Evolutionary conservation across 2,329 filamentous ascomycete species (phyloP).

Genomic region (Nectriaceae sp.): DNA sequence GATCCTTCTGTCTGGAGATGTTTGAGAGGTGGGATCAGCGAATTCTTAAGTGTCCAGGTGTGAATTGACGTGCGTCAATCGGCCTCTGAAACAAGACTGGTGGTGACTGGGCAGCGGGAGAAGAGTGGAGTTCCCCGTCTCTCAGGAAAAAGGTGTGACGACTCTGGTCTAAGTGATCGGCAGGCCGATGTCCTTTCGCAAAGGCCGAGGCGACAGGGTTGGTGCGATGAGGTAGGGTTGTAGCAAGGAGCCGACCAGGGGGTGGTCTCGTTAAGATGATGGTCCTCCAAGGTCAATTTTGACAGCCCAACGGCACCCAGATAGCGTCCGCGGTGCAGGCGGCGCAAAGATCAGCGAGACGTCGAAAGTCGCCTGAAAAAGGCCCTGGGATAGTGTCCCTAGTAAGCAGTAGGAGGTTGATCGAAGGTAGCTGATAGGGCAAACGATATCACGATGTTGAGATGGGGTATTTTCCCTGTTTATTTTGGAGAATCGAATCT

Average conservation of each 20-base stretch:
- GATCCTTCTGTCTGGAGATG: slow-evolving; percentile 37
- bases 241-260: slow-evolving; percentile 35
- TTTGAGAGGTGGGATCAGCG: slow-evolving; percentile 56
- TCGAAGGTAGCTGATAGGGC: too few relatives aligned
- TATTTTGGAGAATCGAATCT: too few relatives aligned
- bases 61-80: slow-evolving; percentile 43
- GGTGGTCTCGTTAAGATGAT: slow-evolving; percentile 37
- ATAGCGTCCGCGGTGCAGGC: slow-evolving; percentile 28
- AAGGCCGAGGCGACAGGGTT: slow-evolving; percentile 48
- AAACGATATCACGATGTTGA: too few relatives aligned
- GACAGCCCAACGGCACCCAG: slow-evolving; percentile 31
- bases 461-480: too few relatives aligned
- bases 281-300: slow-evolving; percentile 28
- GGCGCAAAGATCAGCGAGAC: slow-evolving; percentile 28
- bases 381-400: neutral
- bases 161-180: slow-evolving; percentile 56
- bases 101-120: slow-evolving; percentile 38
- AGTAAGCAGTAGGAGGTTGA: too few relatives aligned
- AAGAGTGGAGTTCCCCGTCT: slow-evolving; percentile 38
- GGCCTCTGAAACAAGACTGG: slow-evolving; percentile 34
- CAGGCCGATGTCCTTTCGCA: slow-evolving; percentile 53
- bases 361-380: neutral
- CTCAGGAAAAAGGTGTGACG: slow-evolving; percentile 48
- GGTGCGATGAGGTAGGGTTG: slow-evolving; percentile 42
- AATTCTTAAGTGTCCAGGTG: slow-evolving; percentile 57